Conservation (phyloP, 2,329 filamentous ascomycete genomes). For the Neoarthrinium moseri region DNA sequence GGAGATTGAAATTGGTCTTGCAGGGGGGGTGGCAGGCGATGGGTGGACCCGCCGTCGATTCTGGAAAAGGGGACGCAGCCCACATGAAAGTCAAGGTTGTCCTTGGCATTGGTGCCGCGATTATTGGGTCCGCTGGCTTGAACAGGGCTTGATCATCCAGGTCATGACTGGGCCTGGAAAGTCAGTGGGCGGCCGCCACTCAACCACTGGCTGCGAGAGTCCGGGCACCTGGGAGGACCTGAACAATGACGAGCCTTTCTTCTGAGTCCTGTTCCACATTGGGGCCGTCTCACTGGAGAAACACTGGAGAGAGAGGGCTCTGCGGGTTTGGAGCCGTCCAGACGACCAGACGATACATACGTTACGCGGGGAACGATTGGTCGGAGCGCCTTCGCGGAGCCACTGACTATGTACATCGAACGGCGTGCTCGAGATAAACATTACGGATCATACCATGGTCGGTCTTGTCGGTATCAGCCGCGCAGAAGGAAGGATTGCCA, state of each 20-base stretch:
- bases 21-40: conserved; percentile 1
- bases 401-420: too few relatives aligned
- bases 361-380: not conserved
- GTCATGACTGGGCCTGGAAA: not conserved
- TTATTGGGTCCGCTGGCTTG: conserved; percentile 5
- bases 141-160: not conserved
- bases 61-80: conserved; percentile 5
- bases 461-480: too few relatives aligned
- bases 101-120: conserved; percentile 7
- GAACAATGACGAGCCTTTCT: not conserved
- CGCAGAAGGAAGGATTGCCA: too few relatives aligned
- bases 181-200: not conserved
- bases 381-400: not conserved
- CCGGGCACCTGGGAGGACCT: not conserved
- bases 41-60: conserved; percentile 6
- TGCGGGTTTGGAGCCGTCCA: too few relatives aligned
- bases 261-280: too few relatives aligned
- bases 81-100: conserved; percentile 3
- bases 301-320: not conserved
- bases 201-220: not conserved
- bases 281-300: not conserved
- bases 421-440: not conserved
- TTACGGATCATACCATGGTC: too few relatives aligned
- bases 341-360: too few relatives aligned
- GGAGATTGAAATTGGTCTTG: conserved; percentile 10